Percentiles rank a stretch among this genome's conserved stretches.
Evolutionary conservation across 176 grass and related monocot species (phyloP).

Genomic region (Typha latifolia): DNA sequence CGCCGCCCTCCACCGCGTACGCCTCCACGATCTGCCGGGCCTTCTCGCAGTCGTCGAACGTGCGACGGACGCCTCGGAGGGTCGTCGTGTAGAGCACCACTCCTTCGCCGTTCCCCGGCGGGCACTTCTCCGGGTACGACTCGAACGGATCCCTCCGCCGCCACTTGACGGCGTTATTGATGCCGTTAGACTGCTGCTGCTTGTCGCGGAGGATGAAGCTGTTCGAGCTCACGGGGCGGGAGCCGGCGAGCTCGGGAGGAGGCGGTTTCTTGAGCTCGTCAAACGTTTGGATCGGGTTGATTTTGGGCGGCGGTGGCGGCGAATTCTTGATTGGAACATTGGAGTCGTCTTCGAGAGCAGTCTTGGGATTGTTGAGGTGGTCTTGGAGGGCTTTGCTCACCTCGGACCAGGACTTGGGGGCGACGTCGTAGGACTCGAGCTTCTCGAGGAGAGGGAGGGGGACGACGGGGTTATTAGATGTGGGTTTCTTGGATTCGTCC

Average conservation of each 20-base stretch:
- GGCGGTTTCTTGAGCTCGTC: slow-evolving; percentile 15
- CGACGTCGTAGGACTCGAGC: slow-evolving; percentile 61
- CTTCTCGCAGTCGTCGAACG: slow-evolving; percentile 91
- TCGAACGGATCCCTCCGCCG: slow-evolving; percentile 70
- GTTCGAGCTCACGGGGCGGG: slow-evolving; percentile 60
- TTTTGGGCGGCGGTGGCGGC: neutral
- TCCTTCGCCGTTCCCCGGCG: slow-evolving; percentile 50
- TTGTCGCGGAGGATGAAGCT: slow-evolving; percentile 78
- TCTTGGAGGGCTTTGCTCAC: slow-evolving; percentile 90
- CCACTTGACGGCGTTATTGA: slow-evolving; percentile 12
- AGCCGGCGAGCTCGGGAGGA: slow-evolving; percentile 42
- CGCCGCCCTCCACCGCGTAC: slow-evolving; percentile 38
- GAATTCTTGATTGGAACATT: neutral
- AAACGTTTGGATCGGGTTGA: neutral
- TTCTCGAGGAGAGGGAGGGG: slow-evolving; percentile 72
- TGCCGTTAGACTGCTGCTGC: slow-evolving; percentile 23
- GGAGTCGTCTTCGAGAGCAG: slow-evolving; percentile 21
- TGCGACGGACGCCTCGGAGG: slow-evolving; percentile 76
- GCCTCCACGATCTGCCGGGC: slow-evolving; percentile 45
- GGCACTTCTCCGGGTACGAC: slow-evolving; percentile 51
- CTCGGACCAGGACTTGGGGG: slow-evolving; percentile 76
- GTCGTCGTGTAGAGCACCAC: slow-evolving; percentile 90
- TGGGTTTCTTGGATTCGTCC: slow-evolving; percentile 26
- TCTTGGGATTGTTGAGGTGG: slow-evolving; percentile 37
- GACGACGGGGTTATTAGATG: slow-evolving; percentile 16